These are phyloP conservation scores for Paecilomyces fulvus DNA, from an alignment of 2,329 filamentous ascomycete species.

Conservation along the genomic window DNA sequence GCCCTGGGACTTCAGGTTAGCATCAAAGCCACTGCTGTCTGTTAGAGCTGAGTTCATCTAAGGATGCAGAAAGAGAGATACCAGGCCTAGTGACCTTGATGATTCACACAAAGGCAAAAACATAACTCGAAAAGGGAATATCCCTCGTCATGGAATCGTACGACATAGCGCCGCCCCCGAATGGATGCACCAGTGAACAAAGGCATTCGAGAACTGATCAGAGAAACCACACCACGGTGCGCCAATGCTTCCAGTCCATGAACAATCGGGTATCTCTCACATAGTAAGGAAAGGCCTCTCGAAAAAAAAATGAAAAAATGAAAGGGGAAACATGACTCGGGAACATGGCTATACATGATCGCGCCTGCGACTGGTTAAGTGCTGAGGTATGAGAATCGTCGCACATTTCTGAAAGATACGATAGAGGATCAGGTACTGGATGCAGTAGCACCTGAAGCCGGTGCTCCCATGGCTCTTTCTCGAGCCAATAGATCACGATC, in stretches of 20 bases:
- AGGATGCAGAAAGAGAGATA: background rate
- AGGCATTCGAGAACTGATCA: background rate
- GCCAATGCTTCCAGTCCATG: constrained; percentile 1
- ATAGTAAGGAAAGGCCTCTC: constrained; percentile 3
- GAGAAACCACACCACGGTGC: constrained; percentile 1
- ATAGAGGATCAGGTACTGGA: background rate
- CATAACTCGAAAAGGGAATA: background rate
- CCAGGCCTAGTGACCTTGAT: background rate
- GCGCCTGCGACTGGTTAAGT: background rate
- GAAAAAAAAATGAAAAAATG: constrained; percentile 2
- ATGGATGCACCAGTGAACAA: background rate
- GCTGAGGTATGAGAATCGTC: background rate
- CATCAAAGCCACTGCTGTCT: background rate
- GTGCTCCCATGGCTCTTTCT: constrained; percentile 12
- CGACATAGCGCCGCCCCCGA: background rate
- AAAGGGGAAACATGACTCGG: background rate
- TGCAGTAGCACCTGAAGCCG: background rate
- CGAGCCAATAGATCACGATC: constrained; percentile 19
- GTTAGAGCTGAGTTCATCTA: background rate
- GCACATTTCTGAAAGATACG: background rate
- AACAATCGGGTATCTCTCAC: constrained; percentile 15
- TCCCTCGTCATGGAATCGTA: background rate
- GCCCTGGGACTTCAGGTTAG: constrained; percentile 3
- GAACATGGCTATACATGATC: background rate
- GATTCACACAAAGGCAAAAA: background rate